Evolutionary conservation across 306 rosid species (phyloP).

Genomic region (Corylus americana): DNA sequence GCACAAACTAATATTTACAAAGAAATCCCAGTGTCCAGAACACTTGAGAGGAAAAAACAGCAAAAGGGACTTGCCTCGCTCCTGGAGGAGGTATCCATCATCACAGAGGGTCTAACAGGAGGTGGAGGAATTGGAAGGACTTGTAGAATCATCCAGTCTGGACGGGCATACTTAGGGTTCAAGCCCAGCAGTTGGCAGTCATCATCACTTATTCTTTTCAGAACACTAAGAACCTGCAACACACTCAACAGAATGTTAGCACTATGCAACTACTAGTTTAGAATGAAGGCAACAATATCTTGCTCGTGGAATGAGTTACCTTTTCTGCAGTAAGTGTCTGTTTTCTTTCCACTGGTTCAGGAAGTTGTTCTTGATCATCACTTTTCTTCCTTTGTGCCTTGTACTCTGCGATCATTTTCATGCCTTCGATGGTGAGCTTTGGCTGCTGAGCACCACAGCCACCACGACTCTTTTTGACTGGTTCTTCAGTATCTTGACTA

Average conservation of each 20-base stretch:
- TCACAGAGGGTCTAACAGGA: slow-evolving; percentile 97
- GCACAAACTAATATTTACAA: slow-evolving; percentile 13
- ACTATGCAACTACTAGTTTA: background rate
- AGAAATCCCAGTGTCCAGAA: background rate
- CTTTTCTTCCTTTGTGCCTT: slow-evolving; percentile 88
- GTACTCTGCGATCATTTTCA: slow-evolving; percentile 89
- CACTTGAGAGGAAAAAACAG: background rate
- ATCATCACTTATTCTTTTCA: slow-evolving; percentile 91
- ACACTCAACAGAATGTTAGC: slow-evolving; percentile 25
- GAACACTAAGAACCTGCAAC: slow-evolving; percentile 81
- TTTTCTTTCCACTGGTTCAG: slow-evolving; percentile 97
- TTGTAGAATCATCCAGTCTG: slow-evolving; percentile 98
- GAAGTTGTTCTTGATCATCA: slow-evolving; percentile 96
- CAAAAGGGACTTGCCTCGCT: slow-evolving; percentile 74
- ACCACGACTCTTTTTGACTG: slow-evolving; percentile 82
- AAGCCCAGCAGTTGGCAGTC: slow-evolving; percentile 89
- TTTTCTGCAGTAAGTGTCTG: slow-evolving; percentile 91
- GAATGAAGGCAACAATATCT: background rate
- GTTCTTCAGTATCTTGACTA: slow-evolving; percentile 68
- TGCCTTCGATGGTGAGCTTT: slow-evolving; percentile 84
- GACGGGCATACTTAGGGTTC: slow-evolving; percentile 92
- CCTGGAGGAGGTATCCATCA: slow-evolving; percentile 99
- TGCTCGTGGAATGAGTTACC: slow-evolving; percentile 38
- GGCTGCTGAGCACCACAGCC: slow-evolving; percentile 99
- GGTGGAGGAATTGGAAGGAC: slow-evolving; percentile 99